Base-by-base conservation (phyloP, 1,284 basidiomycete genomes). In the Heterobasidion occidentale region DNA sequence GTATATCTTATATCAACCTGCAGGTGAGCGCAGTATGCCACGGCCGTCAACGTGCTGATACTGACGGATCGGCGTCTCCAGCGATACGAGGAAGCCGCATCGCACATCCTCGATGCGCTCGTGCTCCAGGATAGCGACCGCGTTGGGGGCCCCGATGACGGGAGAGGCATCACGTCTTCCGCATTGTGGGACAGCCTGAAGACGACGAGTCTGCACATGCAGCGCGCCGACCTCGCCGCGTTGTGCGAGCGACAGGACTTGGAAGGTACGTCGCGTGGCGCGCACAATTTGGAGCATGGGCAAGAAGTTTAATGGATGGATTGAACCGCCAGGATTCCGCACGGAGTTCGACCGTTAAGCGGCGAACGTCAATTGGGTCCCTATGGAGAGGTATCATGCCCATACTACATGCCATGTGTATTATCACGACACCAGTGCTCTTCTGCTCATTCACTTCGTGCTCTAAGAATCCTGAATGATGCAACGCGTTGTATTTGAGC, bases 1-100 rank as follows among this genome's bases (percentile, higher is more conserved):
- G 92, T 27, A 96, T 96, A 60, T 90, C 92, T 1, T 92, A 86
- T 67, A 90, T 93, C 68, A 95, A 93, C 68, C 78, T 96, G 53
- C 78, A 79, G 58, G 90, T 92, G 68, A 60, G 82, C 74, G 38
- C 9, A 44, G 19, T 36, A 27, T 36, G 27, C 36, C 45, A 9
- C 47, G 14, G 12, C 15, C 38, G 20, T 59, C 33, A 48, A 52
- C 46, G 47, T 44, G 51, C 27, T 17, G 20, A 36, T 15, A 17
- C 14, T 35, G 7, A 34, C 12, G 19, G 50, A 49, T 36, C 14
- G 53, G 48, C 9, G 57, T 45, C 35, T 46, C 27, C 63, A 92
- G 83, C 82, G 84, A 60, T 92, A 92, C 67, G 81, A 86, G 49
- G 88, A 94, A 66, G 93, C 92, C 0, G 88, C 88, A 12, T 84